Evolutionary conservation across 768 basidiomycete species (phyloP).

Genomic region (Naganishia randhawae): DNA sequence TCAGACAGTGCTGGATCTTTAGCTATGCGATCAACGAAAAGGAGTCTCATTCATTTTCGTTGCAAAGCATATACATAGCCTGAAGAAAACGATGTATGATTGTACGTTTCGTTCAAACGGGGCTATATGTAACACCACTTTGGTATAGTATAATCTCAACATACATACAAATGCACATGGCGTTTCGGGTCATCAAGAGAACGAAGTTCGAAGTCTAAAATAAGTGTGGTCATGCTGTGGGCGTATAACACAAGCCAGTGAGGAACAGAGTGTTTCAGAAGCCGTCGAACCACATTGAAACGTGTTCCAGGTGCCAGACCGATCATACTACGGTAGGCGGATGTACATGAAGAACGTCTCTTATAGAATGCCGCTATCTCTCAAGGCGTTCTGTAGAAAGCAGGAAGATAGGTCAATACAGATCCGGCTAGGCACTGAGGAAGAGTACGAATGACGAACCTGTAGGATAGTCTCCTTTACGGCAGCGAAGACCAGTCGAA

Average conservation of each 20-base stretch:
- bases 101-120: neutral
- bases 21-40: too few relatives aligned
- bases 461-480: conserved; percentile 91
- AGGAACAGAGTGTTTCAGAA: neutral
- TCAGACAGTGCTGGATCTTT: too few relatives aligned
- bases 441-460: neutral
- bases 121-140: neutral
- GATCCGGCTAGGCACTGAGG: neutral
- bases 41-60: too few relatives aligned
- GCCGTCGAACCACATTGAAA: neutral
- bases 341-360: neutral
- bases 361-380: conserved; percentile 76
- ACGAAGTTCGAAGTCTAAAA: neutral
- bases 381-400: conserved; percentile 61
- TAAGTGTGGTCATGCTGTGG: neutral
- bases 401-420: neutral
- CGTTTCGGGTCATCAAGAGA: neutral
- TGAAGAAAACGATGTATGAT: neutral
- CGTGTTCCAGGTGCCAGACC: neutral
- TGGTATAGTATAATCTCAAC: neutral
- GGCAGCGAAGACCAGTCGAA: conserved; percentile 70
- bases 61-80: neutral
- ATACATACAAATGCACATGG: neutral
- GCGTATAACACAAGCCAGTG: neutral
- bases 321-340: neutral